Percentiles rank a stretch among this genome's conserved stretches.
Conservation (phyloP, 2,329 filamentous ascomycete genomes). For the Penicillium occitanis region DNA sequence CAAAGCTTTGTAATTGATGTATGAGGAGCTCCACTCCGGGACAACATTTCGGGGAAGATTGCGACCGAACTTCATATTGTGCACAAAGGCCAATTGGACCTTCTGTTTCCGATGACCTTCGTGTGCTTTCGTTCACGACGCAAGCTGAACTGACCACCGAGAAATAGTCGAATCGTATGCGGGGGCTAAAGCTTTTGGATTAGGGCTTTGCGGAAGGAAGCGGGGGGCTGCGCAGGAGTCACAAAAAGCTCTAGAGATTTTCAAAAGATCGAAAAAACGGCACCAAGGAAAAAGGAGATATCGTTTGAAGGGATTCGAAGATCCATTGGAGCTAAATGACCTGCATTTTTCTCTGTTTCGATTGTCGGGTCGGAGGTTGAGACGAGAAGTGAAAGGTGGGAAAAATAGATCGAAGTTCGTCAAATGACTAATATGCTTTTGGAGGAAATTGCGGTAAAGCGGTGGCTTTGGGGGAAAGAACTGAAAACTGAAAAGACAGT, state of each 20-base stretch:
- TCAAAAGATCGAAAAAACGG: slow-evolving; percentile 13
- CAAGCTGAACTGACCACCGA: background rate
- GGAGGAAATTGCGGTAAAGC: slow-evolving; percentile 4
- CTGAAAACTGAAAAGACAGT: background rate
- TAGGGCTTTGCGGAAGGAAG: slow-evolving; percentile 13
- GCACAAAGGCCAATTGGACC: background rate
- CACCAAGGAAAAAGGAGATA: slow-evolving; percentile 22
- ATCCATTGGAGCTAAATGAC: slow-evolving; percentile 12
- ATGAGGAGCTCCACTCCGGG: slow-evolving; percentile 51
- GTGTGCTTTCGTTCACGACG: background rate
- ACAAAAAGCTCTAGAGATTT: background rate
- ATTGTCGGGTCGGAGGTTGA: background rate
- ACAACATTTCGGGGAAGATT: slow-evolving; percentile 52
- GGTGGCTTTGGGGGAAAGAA: background rate
- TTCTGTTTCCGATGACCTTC: background rate
- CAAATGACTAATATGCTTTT: slow-evolving; percentile 6
- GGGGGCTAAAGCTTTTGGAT: background rate
- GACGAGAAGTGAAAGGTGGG: background rate
- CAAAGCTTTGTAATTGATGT: slow-evolving; percentile 58
- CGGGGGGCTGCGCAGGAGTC: background rate
- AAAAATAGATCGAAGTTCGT: background rate
- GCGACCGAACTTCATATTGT: slow-evolving; percentile 53
- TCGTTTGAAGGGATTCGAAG: background rate
- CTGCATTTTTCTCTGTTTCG: background rate
- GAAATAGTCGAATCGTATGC: slow-evolving; percentile 1